phyloP scores from a whole-genome alignment of 345 rosid species.

The Gossypium ekmanianum region DNA sequence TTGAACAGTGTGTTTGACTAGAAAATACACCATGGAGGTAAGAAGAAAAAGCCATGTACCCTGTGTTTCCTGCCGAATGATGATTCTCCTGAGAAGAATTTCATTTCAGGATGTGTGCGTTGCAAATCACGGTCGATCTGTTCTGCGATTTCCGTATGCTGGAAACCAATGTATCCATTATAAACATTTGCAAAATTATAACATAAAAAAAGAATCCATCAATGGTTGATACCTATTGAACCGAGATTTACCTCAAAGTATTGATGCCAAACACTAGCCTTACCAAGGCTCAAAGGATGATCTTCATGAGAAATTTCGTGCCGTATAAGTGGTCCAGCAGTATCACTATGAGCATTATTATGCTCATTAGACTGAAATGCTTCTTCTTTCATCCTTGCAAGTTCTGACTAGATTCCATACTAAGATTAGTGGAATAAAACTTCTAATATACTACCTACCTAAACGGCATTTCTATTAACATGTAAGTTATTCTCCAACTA shows the following conservation, averaged over 20 bases:
- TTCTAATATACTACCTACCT: not conserved
- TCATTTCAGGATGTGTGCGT: constrained; percentile 69
- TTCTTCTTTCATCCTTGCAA: constrained; percentile 29
- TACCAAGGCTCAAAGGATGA: constrained; percentile 64
- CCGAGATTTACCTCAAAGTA: constrained; percentile 50
- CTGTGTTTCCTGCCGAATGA: constrained; percentile 51
- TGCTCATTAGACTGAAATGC: constrained; percentile 24
- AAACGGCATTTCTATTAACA: not conserved
- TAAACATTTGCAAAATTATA: constrained; percentile 13
- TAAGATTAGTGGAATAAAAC: constrained; percentile 26
- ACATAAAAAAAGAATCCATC: constrained; percentile 2
- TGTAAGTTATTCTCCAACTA: constrained; percentile 10
- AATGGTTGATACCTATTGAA: not conserved
- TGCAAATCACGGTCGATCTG: constrained; percentile 73
- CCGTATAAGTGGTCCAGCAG: constrained; percentile 53
- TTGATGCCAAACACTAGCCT: constrained; percentile 61
- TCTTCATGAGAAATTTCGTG: constrained; percentile 61
- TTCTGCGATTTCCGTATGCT: constrained; percentile 63
- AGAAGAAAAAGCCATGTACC: constrained; percentile 28
- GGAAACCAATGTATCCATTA: constrained; percentile 18
- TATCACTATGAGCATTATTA: constrained; percentile 28
- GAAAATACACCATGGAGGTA: not conserved
- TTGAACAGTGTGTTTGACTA: not conserved
- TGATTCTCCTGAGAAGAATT: constrained; percentile 60
- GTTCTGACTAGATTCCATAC: constrained; percentile 50